These are phyloP conservation scores for Colletotrichum sp. DNA, from an alignment of 2,329 filamentous ascomycete species.

Conservation along the genomic window DNA sequence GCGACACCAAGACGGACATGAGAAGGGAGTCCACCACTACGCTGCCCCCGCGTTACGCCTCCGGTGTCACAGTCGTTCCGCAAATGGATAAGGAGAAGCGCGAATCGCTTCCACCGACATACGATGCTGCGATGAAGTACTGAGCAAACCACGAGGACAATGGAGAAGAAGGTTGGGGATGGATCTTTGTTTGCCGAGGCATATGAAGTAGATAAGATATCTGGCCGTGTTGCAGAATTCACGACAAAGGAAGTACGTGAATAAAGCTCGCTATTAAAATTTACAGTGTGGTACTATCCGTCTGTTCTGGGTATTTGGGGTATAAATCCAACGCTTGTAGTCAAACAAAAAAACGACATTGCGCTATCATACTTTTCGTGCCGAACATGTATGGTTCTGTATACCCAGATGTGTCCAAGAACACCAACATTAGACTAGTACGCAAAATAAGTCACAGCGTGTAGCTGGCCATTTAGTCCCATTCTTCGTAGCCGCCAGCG, in stretches of 20 bases:
- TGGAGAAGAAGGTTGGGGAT: neutral
- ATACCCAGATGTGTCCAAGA: neutral
- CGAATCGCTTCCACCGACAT: neutral
- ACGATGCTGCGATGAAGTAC: neutral
- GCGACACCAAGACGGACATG: neutral
- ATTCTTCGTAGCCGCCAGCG: slow-evolving; percentile 15
- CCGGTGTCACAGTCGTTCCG: neutral
- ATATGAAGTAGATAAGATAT: neutral
- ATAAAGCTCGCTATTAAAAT: neutral
- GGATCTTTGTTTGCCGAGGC: neutral
- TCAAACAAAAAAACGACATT: neutral
- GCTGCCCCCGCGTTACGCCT: neutral
- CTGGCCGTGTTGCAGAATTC: neutral
- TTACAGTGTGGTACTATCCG: neutral
- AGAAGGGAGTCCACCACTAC: neutral
- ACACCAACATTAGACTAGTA: neutral
- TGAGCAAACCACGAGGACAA: neutral
- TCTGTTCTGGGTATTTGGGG: neutral
- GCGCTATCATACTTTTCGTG: neutral
- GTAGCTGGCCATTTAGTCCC: neutral
- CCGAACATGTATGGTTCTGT: neutral
- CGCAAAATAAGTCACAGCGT: too few relatives aligned
- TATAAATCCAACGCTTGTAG: neutral
- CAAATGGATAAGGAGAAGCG: neutral
- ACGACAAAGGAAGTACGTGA: neutral